Conservation (phyloP, 352 stramenopile species). For the Phytophthora syringae region DNA sequence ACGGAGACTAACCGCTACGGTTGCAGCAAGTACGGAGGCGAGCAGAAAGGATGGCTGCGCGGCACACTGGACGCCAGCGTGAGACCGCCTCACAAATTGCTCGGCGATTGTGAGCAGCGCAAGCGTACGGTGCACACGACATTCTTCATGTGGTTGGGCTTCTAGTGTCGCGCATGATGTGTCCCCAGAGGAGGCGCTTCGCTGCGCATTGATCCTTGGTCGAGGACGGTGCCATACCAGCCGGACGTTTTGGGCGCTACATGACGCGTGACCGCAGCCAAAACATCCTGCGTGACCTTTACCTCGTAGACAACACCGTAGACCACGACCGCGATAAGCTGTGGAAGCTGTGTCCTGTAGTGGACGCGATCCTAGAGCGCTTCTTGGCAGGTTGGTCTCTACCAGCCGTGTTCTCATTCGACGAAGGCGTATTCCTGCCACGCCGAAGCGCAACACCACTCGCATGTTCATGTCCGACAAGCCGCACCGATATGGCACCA, state of each 20-base stretch:
- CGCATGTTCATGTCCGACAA: constrained; percentile 47
- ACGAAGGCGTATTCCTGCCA: constrained; percentile 34
- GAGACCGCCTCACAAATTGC: not conserved
- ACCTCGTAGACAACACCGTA: constrained; percentile 17
- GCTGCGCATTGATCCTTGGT: constrained; percentile 22
- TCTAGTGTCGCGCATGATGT: constrained; percentile 28
- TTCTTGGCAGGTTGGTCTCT: constrained; percentile 17
- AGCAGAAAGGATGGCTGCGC: not conserved
- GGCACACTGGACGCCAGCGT: not conserved
- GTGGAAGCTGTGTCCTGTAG: constrained; percentile 23
- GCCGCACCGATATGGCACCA: constrained; percentile 35
- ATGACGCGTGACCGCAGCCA: constrained; percentile 24
- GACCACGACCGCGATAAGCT: constrained; percentile 14
- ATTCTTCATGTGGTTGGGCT: constrained; percentile 27
- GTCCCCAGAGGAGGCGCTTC: constrained; percentile 22
- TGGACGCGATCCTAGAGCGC: constrained; percentile 11
- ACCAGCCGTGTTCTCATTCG: constrained; percentile 24
- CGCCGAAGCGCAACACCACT: constrained; percentile 38
- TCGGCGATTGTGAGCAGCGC: not conserved
- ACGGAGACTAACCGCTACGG: not conserved
- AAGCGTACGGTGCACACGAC: constrained; percentile 5
- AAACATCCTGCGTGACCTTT: constrained; percentile 21
- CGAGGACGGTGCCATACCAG: constrained; percentile 10
- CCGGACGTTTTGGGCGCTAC: constrained; percentile 18
- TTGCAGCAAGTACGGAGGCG: not conserved